These are phyloP conservation scores for Penicillium nordicum DNA, from an alignment of 2,329 filamentous ascomycete genomes.

Conservation along the genomic window DNA sequence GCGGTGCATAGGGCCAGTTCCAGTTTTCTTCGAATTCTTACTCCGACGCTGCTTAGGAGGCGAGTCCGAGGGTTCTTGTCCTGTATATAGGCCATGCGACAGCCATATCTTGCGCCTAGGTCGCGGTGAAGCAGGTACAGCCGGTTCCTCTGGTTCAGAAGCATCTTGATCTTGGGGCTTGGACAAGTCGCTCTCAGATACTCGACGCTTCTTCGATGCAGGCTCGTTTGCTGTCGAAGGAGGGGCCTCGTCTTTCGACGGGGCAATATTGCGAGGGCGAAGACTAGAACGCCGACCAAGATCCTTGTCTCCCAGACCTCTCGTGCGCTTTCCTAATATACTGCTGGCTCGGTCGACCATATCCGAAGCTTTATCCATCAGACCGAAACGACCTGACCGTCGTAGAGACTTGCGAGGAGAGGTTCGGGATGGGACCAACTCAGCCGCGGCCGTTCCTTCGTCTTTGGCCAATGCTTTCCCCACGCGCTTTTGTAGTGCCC, in stretches of 20 bases:
- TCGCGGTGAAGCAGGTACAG: slow-evolving; percentile 19
- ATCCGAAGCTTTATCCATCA: slow-evolving; percentile 45
- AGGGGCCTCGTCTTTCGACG: slow-evolving; percentile 24
- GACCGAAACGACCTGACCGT: slow-evolving; percentile 44
- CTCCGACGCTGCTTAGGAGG: slow-evolving; percentile 50
- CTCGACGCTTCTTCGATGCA: slow-evolving; percentile 42
- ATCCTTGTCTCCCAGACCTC: slow-evolving; percentile 58
- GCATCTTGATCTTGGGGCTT: slow-evolving; percentile 22
- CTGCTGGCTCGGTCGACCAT: slow-evolving; percentile 49
- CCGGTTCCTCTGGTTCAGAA: slow-evolving; percentile 19
- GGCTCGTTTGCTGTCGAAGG: slow-evolving; percentile 20
- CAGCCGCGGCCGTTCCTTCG: slow-evolving; percentile 23
- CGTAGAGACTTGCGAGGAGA: slow-evolving; percentile 31
- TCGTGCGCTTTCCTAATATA: slow-evolving; percentile 59
- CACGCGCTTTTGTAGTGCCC: slow-evolving; percentile 32
- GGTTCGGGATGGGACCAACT: slow-evolving; percentile 19
- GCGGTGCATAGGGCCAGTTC: slow-evolving; percentile 27
- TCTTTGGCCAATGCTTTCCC: slow-evolving; percentile 29
- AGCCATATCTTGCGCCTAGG: slow-evolving; percentile 69
- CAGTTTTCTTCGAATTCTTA: slow-evolving; percentile 35
- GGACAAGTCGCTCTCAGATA: slow-evolving; percentile 37
- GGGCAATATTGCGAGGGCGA: slow-evolving; percentile 48
- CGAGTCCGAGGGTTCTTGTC: slow-evolving; percentile 60
- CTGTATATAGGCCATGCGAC: slow-evolving; percentile 78
- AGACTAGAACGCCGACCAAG: slow-evolving; percentile 53